Base-by-base conservation (phyloP, 441 rosid genomes). In the Eutrema salsugineum region DNA sequence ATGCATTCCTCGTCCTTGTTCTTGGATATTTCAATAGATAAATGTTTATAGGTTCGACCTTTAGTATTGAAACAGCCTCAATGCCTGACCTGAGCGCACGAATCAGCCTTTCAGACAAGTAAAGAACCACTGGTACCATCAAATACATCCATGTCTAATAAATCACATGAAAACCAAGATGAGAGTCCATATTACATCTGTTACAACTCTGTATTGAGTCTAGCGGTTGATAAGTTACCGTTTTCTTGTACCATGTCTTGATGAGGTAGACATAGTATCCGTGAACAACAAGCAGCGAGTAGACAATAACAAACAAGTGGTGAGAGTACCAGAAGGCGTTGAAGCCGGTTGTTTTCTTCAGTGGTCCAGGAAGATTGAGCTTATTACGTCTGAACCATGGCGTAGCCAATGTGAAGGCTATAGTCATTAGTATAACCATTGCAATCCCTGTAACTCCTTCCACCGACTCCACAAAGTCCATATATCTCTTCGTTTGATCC, bases 281-380 rank as follows among this genome's bases (percentile, higher is more conserved):
- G 27, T 88, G 93, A 9, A 86, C 72, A 19, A 85, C 10, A 42
- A 88, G 88, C 17, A 86, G 81, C 1, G 83, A 32, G 67, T 84
- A 88, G 68, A 88, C 90, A 8, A 88, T 79, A 63, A 86, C 79
- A 63, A 88, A 86, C 65, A 88, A 65, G 51, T 88, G 93, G 80
- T 88, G 93, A 5, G 90, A 84, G 73, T 88, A 86, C 93, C 90
- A 88, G 68, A 88, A 88, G 47, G 90, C 88, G 22, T 88, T 88
- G 78, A 84, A 88, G 16, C 90, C 90, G 0, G 89, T 83, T n/a
- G 86, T 83, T 58, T 81, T 83, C 79, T 82, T 78, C 40, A 88
- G 61, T 22, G 72, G 81, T 56, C 81, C 79, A 6, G 93, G 93
- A 40, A 88, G 71, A 22, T 70, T 83, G 72, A 84, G 80, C 49